phyloP scores from a whole-genome alignment of 1,284 basidiomycete species.

The Thelephora terrestris region DNA sequence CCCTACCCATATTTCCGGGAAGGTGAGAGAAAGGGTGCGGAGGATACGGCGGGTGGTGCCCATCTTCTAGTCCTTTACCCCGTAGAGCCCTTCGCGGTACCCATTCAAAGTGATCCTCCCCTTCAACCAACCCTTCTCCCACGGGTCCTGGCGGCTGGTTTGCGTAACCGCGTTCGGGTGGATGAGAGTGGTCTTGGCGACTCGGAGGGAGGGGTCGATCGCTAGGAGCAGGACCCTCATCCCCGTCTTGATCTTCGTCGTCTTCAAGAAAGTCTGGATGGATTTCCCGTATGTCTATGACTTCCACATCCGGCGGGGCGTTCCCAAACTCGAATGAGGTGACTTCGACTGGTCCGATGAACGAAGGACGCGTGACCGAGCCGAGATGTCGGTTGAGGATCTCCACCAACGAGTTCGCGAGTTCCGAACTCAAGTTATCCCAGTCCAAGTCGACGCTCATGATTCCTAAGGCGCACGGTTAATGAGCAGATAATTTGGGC shows the following conservation, averaged over 20 bases:
- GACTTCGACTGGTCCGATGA: constrained; percentile 86
- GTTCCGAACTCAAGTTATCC: constrained; percentile 58
- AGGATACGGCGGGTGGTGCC: constrained; percentile 52
- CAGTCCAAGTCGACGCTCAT: constrained; percentile 82
- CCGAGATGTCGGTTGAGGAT: constrained; percentile 76
- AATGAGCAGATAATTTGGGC: no score
- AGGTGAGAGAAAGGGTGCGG: constrained; percentile 41
- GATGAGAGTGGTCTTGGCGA: no score
- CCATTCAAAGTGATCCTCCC: constrained; percentile 61
- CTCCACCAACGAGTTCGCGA: constrained; percentile 65
- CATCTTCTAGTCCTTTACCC: constrained; percentile 37
- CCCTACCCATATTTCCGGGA: no score
- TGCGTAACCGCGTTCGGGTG: no score
- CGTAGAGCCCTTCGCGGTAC: constrained; percentile 52
- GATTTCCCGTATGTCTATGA: constrained; percentile 89
- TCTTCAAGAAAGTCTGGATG: constrained; percentile 88
- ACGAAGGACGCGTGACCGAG: constrained; percentile 70
- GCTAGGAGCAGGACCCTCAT: constrained; percentile 4
- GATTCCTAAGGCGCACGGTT: background rate
- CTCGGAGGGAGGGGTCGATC: no score
- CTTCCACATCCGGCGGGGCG: constrained; percentile 73
- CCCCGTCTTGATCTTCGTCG: constrained; percentile 55
- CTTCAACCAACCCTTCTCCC: constrained; percentile 38
- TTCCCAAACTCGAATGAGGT: constrained; percentile 84
- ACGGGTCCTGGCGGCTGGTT: constrained; percentile 30